These are phyloP conservation scores for Cyberlindnera lachancei DNA, from an alignment of 805 yeast species.

Conservation along the genomic window DNA sequence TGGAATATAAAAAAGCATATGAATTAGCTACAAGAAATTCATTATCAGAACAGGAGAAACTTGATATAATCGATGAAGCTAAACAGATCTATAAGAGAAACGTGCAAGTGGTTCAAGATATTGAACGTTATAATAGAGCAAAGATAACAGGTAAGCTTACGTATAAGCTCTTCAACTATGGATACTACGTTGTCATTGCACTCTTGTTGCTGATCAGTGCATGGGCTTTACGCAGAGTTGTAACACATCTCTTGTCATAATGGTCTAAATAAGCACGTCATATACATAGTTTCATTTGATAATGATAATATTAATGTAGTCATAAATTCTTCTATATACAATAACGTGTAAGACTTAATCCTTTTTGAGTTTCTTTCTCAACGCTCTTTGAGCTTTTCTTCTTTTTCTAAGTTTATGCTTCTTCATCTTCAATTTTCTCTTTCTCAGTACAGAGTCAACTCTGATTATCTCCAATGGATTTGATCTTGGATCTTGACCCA, in stretches of 20 bases:
- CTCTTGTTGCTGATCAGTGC: conserved; percentile 26
- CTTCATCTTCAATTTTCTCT: conserved; percentile 93
- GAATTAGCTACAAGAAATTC: conserved; percentile 67
- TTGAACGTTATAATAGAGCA: conserved; percentile 56
- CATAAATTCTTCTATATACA: too few relatives aligned
- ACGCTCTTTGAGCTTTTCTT: conserved; percentile 85
- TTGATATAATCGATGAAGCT: conserved; percentile 61
- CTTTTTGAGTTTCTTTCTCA: conserved; percentile 49
- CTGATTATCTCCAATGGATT: too few relatives aligned
- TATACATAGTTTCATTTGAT: too few relatives aligned
- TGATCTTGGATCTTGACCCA: too few relatives aligned
- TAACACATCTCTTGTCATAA: conserved; percentile 9
- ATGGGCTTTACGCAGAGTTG: conserved; percentile 29
- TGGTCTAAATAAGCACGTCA: too few relatives aligned
- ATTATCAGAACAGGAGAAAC: conserved; percentile 65
- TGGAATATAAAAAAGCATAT: conserved; percentile 64
- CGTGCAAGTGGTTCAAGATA: conserved; percentile 52
- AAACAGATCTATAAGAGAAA: conserved; percentile 58
- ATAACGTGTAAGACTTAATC: too few relatives aligned
- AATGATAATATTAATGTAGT: too few relatives aligned
- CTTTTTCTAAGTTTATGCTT: conserved; percentile 96
- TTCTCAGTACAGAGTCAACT: conserved; percentile 67
- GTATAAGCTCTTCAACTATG: conserved; percentile 45
- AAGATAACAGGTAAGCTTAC: conserved; percentile 48
- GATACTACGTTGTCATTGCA: conserved; percentile 37